These are phyloP conservation scores for Aspergillus leporis DNA, from an alignment of 495 filamentous ascomycete species.

Conservation along the genomic window DNA sequence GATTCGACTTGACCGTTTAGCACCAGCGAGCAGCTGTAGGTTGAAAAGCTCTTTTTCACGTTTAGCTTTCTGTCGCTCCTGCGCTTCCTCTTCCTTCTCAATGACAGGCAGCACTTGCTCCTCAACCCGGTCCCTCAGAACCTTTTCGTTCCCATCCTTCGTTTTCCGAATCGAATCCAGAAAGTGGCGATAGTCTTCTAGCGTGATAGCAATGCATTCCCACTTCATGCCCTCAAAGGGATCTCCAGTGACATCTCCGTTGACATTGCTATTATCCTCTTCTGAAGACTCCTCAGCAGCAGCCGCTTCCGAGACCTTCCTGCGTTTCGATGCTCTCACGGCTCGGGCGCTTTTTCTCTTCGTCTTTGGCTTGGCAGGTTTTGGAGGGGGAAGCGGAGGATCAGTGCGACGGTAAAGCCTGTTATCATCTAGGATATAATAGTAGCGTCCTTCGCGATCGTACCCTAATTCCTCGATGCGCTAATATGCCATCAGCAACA, in stretches of 20 bases:
- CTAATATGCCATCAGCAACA: conserved; percentile 42
- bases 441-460: conserved; percentile 79
- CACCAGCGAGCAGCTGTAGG: conserved; percentile 81
- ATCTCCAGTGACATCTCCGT: conserved; percentile 38
- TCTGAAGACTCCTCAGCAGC: conserved; percentile 55
- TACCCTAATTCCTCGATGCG: conserved; percentile 90
- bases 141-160: conserved; percentile 80
- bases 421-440: conserved; percentile 93
- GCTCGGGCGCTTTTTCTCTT: conserved; percentile 73
- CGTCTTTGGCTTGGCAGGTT: conserved; percentile 67
- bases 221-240: conserved; percentile 68
- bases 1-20: conserved; percentile 88
- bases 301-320: conserved; percentile 56
- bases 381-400: conserved; percentile 56
- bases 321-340: conserved; percentile 70
- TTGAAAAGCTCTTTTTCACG: conserved; percentile 78
- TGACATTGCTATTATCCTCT: conserved; percentile 48
- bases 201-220: conserved; percentile 84
- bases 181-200: conserved; percentile 74
- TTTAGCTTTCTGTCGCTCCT: conserved; percentile 65
- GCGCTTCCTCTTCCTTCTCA: conserved; percentile 75
- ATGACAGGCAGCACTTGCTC: conserved; percentile 80
- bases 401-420: conserved; percentile 85
- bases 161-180: conserved; percentile 68
- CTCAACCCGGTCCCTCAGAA: conserved; percentile 64